These are phyloP conservation scores for Didymella glomerata DNA, from an alignment of 2,329 filamentous ascomycete species.

Conservation along the genomic window DNA sequence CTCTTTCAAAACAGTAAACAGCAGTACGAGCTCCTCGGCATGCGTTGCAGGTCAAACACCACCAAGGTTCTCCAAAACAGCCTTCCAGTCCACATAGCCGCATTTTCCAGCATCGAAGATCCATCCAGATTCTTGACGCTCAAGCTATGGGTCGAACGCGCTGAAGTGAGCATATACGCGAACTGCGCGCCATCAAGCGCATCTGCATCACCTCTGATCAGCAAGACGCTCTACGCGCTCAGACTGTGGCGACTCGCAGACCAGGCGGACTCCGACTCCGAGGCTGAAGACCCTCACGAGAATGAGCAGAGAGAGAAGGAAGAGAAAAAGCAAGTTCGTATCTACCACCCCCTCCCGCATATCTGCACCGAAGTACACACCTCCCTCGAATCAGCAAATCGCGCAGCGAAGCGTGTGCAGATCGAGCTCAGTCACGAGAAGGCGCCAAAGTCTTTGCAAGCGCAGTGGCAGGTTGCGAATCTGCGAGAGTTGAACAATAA, in stretches of 20 bases:
- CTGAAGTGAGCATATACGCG: slow-evolving; percentile 22
- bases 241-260: slow-evolving; percentile 31
- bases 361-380: slow-evolving; percentile 35
- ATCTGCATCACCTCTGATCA: slow-evolving; percentile 14
- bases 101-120: slow-evolving; percentile 23
- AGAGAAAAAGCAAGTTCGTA: slow-evolving; percentile 8
- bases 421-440: slow-evolving; percentile 36
- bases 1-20: slow-evolving; percentile 15
- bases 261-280: background rate
- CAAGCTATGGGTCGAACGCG: slow-evolving; percentile 33
- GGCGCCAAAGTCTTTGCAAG: slow-evolving; percentile 14
- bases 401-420: slow-evolving; percentile 37
- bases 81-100: slow-evolving; percentile 16
- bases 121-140: slow-evolving; percentile 18
- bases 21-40: slow-evolving; percentile 14
- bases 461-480: slow-evolving; percentile 30
- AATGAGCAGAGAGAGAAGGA: background rate
- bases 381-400: slow-evolving; percentile 34
- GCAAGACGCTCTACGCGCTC: slow-evolving; percentile 34
- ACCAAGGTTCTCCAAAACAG: slow-evolving; percentile 24
- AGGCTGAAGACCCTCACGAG: background rate
- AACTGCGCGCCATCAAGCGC: slow-evolving; percentile 12
- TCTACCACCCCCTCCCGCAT: slow-evolving; percentile 21
- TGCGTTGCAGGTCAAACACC: slow-evolving; percentile 15
- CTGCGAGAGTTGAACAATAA: slow-evolving; percentile 25